Evolutionary conservation across 2,329 filamentous ascomycete genomes (phyloP).

Genomic region (Diaporthe sp.): DNA sequence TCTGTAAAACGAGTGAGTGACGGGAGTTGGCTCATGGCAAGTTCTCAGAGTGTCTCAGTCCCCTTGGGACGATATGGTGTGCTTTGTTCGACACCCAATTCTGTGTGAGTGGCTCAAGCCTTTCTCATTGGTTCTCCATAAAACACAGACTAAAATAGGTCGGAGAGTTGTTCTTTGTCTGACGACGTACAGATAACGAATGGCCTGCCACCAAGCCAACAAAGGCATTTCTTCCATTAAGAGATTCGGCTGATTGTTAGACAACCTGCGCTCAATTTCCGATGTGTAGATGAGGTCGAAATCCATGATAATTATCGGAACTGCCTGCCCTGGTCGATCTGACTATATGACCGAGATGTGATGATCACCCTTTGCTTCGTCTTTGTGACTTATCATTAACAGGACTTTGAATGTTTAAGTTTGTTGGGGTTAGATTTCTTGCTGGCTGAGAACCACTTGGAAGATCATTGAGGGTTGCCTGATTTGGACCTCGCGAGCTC

Average conservation of each 20-base stretch:
- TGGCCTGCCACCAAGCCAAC: background rate
- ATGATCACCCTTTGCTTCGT: background rate
- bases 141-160: background rate
- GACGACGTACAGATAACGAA: background rate
- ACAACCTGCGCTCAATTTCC: background rate
- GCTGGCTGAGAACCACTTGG: background rate
- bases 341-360: background rate
- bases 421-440: background rate
- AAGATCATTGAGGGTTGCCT: background rate
- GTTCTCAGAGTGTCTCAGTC: background rate
- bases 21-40: background rate
- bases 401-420: too few relatives aligned
- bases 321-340: background rate
- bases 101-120: background rate
- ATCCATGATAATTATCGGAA: background rate
- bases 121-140: background rate
- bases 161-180: slow-evolving; percentile 12
- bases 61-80: background rate
- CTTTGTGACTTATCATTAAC: background rate
- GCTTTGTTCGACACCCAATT: slow-evolving; percentile 10
- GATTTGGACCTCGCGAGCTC: background rate
- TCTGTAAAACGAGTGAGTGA: background rate
- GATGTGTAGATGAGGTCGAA: background rate
- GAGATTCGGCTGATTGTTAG: background rate
- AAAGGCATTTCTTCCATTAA: background rate